These are phyloP conservation scores for Spatholobus suberectus DNA, from an alignment of 306 rosid species.

Conservation along the genomic window DNA sequence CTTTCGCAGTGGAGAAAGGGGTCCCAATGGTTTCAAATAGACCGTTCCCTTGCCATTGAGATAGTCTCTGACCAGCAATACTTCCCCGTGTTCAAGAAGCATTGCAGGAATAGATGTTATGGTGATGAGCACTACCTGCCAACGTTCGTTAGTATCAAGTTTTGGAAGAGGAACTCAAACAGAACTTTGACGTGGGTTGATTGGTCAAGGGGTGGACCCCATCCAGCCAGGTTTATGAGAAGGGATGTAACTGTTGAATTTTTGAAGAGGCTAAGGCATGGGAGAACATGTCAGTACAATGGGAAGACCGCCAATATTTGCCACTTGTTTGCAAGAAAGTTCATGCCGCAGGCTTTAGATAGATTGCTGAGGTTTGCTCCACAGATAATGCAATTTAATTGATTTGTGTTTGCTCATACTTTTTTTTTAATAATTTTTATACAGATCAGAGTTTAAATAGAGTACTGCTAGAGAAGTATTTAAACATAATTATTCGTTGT, in stretches of 20 bases:
- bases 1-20: conserved; percentile 85
- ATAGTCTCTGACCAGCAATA: conserved; percentile 59
- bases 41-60: conserved; percentile 59
- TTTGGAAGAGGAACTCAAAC: conserved; percentile 61
- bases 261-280: conserved; percentile 60
- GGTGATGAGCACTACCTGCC: conserved; percentile 90
- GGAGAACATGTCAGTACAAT: conserved; percentile 60
- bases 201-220: conserved; percentile 85
- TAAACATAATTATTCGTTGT: neutral
- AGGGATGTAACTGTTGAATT: conserved; percentile 53
- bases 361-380: conserved; percentile 76
- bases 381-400: conserved; percentile 68
- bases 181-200: conserved; percentile 92
- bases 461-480: neutral
- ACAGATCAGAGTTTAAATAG: neutral
- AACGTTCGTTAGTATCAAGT: conserved; percentile 57
- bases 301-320: conserved; percentile 59
- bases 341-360: conserved; percentile 64
- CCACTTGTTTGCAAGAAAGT: conserved; percentile 86
- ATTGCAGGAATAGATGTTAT: conserved; percentile 60
- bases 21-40: conserved; percentile 91
- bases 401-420: neutral
- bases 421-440: neutral
- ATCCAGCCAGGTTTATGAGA: conserved; percentile 64
- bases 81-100: conserved; percentile 50